Base-by-base conservation (phyloP, 257 asterid species). In the Penstemon barbatus region DNA sequence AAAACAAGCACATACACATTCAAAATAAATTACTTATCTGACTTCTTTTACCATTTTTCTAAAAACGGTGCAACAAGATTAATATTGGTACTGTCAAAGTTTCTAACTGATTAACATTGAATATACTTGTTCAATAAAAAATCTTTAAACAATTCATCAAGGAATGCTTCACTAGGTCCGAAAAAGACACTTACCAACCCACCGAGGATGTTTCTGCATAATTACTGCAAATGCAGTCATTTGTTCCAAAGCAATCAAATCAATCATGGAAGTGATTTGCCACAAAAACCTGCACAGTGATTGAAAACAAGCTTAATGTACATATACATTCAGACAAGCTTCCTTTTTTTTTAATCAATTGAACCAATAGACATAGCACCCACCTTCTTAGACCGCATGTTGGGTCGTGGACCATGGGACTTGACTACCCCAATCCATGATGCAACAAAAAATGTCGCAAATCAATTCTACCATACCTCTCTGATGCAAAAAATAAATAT, bases 201-300 rank as follows among this genome's bases (percentile, higher is more conserved):
- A 94, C 36, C 99, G 98, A 58, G 99, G 99, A 91, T 94, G 99
- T 83, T 94, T 94, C 86, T 94, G 99, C 99, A 94, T 94, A 60
- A 94, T 94, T 74, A 91, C 99, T 65, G 97, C 99, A 80, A 94
- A 94, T 77, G 99, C 96, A 70, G 97, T 91, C 99, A 94, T 91
- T 86, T 94, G 99, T 73, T 94, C 99, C 75, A 94, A 85, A 69
- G 89, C 79, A 57, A 94, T 81, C 85, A 94, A 94, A 78, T 94
- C 99, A 78, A 94, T 94, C 99, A 94, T 94, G 68, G 99, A 94
- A 8, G 84, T 94, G 97, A 78, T 94, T 94, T 38, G 99, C 93
- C 74, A 94, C 97, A 77, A 94, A 94, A 55, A 94, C 92, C 99
- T 94, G 93, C 60, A 77, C 69, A 75, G 63, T 10, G 48, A 68